A percentile compares a stretch with the other conserved stretches of the same genome.
phyloP scores from a whole-genome alignment of 768 basidiomycete species.

The Amanita fuliginea region DNA sequence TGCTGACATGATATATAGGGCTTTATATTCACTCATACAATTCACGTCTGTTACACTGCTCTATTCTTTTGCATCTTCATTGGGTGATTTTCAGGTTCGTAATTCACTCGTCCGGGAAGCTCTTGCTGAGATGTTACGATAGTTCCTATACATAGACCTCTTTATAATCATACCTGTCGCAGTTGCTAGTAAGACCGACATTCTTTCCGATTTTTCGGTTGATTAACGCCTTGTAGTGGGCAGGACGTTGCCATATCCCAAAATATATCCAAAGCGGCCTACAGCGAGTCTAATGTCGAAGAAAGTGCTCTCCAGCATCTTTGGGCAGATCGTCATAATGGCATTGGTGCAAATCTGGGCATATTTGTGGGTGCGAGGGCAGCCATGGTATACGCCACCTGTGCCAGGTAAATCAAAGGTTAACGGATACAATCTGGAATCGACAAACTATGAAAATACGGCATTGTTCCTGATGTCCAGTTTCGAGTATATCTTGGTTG shows the following conservation, averaged over 20 bases:
- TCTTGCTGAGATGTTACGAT: conserved; percentile 9
- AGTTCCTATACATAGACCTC: conserved; percentile 97
- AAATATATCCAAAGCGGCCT: conserved; percentile 81
- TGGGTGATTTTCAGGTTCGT: conserved; percentile 91
- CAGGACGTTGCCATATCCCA: conserved; percentile 80
- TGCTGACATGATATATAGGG: conserved; percentile 42
- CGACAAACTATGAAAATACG: conserved; percentile 87
- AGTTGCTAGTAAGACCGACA: conserved; percentile 68
- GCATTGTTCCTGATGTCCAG: conserved; percentile 88
- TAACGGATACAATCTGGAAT: conserved; percentile 63
- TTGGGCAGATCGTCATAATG: conserved; percentile 87
- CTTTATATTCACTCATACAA: conserved; percentile 95
- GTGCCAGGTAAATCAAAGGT: conserved; percentile 26
- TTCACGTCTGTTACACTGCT: conserved; percentile 96
- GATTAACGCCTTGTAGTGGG: conserved; percentile 56
- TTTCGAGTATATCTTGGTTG: conserved; percentile 97
- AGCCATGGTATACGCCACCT: conserved; percentile 85
- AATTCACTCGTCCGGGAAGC: conserved; percentile 3
- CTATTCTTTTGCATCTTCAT: conserved; percentile 92
- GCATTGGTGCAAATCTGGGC: conserved; percentile 76
- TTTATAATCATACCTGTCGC: conserved; percentile 98
- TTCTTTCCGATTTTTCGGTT: not conserved
- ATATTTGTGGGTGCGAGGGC: conserved; percentile 79
- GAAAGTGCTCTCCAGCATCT: conserved; percentile 86
- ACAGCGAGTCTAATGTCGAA: conserved; percentile 94